phyloP scores from a whole-genome alignment of 225 moss, liverwort and hornwort genomes.

The Marchantia polymorpha region DNA sequence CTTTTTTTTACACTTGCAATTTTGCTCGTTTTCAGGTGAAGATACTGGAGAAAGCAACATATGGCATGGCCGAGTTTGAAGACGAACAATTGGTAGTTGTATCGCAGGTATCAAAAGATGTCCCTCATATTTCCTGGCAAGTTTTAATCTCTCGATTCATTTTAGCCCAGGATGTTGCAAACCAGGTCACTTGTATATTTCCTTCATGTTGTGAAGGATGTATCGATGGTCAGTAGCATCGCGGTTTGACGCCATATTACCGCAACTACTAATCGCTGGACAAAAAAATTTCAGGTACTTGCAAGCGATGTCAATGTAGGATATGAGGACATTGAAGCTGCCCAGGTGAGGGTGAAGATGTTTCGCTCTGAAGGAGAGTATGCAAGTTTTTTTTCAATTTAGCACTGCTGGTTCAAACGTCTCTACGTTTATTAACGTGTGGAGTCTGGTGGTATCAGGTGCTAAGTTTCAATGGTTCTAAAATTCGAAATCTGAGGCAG shows the following conservation, averaged over 20 bases:
- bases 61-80: constrained; percentile 86
- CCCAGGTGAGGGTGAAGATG: constrained; percentile 48
- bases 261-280: not conserved
- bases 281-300: constrained; percentile 57
- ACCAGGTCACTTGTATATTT: not conserved
- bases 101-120: constrained; percentile 60
- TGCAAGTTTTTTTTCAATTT: not conserved
- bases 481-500: constrained; percentile 88
- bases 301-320: constrained; percentile 98
- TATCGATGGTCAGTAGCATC: too few species aligned
- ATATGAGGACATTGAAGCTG: constrained; percentile 90
- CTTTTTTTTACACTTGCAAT: not conserved
- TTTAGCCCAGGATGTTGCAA: not conserved
- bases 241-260: not conserved
- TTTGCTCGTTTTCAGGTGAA: constrained; percentile 55
- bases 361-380: too few species aligned
- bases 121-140: not conserved
- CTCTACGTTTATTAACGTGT: not conserved
- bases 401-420: too few species aligned
- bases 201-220: too few species aligned
- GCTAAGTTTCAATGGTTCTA: constrained; percentile 80
- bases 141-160: not conserved
- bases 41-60: constrained; percentile 89
- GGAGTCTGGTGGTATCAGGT: constrained; percentile 48
- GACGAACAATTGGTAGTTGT: constrained; percentile 97